A percentile compares a stretch with the other conserved stretches of the same genome.
Conservation (phyloP, 495 filamentous ascomycete genomes). For the Aspergillus diversus region DNA sequence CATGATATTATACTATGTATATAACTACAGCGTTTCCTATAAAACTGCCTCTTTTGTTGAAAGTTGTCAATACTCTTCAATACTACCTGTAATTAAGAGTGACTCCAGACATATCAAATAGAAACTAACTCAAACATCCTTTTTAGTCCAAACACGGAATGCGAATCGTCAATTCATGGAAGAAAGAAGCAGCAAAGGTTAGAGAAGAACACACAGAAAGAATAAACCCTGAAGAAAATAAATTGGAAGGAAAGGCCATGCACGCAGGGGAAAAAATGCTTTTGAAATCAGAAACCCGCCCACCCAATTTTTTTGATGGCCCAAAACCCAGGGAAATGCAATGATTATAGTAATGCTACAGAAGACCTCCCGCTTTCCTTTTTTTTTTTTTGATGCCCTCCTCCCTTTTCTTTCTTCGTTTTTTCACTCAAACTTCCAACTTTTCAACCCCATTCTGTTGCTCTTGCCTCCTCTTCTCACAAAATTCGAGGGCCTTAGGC, state of each 20-base stretch:
- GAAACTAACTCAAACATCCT: slow-evolving; percentile 1
- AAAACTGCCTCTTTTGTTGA: slow-evolving; percentile 1
- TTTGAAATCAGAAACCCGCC: slow-evolving; percentile 42
- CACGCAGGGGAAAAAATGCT: slow-evolving; percentile 16
- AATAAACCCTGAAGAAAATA: slow-evolving; percentile 12
- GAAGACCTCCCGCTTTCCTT: slow-evolving; percentile 23
- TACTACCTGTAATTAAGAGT: background rate
- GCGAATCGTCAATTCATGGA: slow-evolving; percentile 7
- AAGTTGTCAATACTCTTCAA: slow-evolving; percentile 9
- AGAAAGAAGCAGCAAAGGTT: background rate
- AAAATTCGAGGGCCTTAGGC: slow-evolving; percentile 47
- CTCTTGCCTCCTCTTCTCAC: slow-evolving; percentile 29
- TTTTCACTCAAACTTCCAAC: slow-evolving; percentile 27
- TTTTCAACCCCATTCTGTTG: slow-evolving; percentile 19
- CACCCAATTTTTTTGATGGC: slow-evolving; percentile 34
- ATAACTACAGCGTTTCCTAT: slow-evolving; percentile 5
- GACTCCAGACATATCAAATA: slow-evolving; percentile 3
- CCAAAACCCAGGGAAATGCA: slow-evolving; percentile 25
- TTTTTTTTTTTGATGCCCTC: background rate
- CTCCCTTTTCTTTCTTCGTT: background rate
- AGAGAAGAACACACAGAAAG: slow-evolving; percentile 10
- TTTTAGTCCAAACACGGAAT: background rate
- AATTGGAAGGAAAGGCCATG: slow-evolving; percentile 10
- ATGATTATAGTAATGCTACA: slow-evolving; percentile 28
- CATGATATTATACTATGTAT: slow-evolving; percentile 11